These are phyloP conservation scores for Gracilaria vermiculophylla DNA, from an alignment of 23 red algal species.

Conservation along the genomic window DNA sequence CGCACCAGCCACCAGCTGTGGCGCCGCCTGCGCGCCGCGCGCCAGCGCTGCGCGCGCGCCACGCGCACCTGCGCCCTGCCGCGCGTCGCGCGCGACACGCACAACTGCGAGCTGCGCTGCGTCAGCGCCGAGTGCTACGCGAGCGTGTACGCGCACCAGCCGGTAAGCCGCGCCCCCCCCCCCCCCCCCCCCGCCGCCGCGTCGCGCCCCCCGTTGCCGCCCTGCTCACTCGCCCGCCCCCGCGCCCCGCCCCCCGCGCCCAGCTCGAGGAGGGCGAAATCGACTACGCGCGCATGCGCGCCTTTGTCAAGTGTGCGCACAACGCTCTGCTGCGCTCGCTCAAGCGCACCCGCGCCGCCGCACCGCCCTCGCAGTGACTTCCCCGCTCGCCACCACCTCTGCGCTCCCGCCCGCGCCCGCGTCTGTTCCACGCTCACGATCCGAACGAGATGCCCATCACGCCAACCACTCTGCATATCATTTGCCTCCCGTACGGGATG, in stretches of 20 bases:
- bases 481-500: constrained; percentile 72
- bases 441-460: constrained; percentile 3
- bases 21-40: not conserved
- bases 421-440: not conserved
- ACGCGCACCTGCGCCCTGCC: not conserved
- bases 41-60: not conserved
- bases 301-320: constrained; percentile 36
- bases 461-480: constrained; percentile 54
- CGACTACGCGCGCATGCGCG: constrained; percentile 14
- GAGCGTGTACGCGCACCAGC: constrained; percentile 14
- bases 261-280: constrained; percentile 58
- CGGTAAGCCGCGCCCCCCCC: constrained; percentile 11
- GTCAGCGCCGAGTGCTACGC: constrained; percentile 34
- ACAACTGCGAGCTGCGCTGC: constrained; percentile 44
- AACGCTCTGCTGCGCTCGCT: not conserved
- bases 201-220: not conserved
- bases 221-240: not conserved
- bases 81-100: not conserved
- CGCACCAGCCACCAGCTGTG: constrained; percentile 11
- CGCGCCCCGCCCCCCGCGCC: no score
- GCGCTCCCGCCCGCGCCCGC: not conserved
- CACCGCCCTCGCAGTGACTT: not conserved
- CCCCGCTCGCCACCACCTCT: not conserved
- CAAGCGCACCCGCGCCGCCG: not conserved
- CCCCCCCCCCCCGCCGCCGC: not conserved